A percentile compares a stretch with the other conserved stretches of the same genome.
Conservation (phyloP, 2,329 filamentous ascomycete genomes). For the Botrytis pseudocinerea region DNA sequence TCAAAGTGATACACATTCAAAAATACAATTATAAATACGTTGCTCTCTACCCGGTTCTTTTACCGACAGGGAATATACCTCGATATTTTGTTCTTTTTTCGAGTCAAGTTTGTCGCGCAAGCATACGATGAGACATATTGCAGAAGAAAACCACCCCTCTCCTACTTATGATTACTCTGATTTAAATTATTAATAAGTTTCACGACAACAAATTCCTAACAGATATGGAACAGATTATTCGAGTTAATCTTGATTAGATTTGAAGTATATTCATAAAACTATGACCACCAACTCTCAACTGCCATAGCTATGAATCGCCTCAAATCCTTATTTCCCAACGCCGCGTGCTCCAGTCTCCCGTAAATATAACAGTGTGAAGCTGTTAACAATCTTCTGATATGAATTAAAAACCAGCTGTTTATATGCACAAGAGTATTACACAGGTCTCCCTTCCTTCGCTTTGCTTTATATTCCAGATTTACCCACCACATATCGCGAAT, state of each 20-base stretch:
- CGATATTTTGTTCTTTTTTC: not conserved
- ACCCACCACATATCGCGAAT: not conserved
- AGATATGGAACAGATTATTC: not conserved
- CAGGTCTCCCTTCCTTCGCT: not conserved
- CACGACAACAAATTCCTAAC: not conserved
- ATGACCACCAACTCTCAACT: not conserved
- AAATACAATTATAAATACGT: not conserved
- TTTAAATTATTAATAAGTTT: not conserved
- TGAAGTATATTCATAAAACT: not conserved
- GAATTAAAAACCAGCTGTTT: not conserved
- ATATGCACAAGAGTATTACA: conserved; percentile 20
- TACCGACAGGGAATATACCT: not conserved
- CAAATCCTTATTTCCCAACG: not conserved
- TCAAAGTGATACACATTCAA: not conserved
- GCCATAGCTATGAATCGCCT: not conserved
- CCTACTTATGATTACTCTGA: not conserved
- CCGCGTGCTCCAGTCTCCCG: not conserved
- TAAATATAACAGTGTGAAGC: not conserved
- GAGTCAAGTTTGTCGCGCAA: not conserved
- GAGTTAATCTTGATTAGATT: not conserved
- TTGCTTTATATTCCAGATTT: not conserved
- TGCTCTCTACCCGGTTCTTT: not conserved
- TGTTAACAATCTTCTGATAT: not conserved
- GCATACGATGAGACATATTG: not conserved
- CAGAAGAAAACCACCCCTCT: not conserved